Base-by-base conservation (phyloP, 257 asterid genomes). In the Salvia miltiorrhiza region DNA sequence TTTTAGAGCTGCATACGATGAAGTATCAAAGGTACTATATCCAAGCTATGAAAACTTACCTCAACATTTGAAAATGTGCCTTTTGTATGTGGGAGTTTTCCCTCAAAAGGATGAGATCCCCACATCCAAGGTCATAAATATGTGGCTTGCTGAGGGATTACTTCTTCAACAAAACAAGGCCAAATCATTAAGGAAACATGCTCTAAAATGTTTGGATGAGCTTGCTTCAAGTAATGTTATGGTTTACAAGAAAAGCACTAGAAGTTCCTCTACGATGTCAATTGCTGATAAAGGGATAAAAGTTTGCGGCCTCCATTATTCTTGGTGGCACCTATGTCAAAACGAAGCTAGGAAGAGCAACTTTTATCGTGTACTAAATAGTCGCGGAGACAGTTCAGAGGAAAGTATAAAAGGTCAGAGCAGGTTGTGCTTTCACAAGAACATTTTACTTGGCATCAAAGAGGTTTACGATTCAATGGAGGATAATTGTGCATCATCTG, bases 41-140 rank as follows among this genome's bases (percentile, higher is more conserved):
- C 41, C 69, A 4, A 81, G 81, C 19, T 78, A 77, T 49, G 71
- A 33, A 11, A 11, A 26, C 40, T 10, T 69, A 17, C 21, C 24
- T 23, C 55, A 40, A 4, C 44, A 26, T 23, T 41, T 40, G 26
- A 69, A 69, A 11, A 24, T 26, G n/a, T 55, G 65, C n/a, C 28
- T 69, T 26, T 13, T 69, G 23, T 69, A 69, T 9, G 24, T 69
- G 55, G 73, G 56, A 55, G 57, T 55, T 55, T 69, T 69, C 30
- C 74, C 74, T n/a, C 58, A 28, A 13, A 69, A 69, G 3, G 13
- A 30, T 28, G 16, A 69, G 37, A 56, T 43, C 17, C 23, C 21
- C 20, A 4, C 37, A 12, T 26, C 74, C 7, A 69, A 19, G 19
- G 37, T 57, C 23, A 30, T 23, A 11, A 57, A 57, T 57, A 41